A percentile compares a stretch with the other conserved stretches of the same genome.
phyloP scores from a whole-genome alignment of 2,329 filamentous ascomycete species.

The Chlorencoelia australis region DNA sequence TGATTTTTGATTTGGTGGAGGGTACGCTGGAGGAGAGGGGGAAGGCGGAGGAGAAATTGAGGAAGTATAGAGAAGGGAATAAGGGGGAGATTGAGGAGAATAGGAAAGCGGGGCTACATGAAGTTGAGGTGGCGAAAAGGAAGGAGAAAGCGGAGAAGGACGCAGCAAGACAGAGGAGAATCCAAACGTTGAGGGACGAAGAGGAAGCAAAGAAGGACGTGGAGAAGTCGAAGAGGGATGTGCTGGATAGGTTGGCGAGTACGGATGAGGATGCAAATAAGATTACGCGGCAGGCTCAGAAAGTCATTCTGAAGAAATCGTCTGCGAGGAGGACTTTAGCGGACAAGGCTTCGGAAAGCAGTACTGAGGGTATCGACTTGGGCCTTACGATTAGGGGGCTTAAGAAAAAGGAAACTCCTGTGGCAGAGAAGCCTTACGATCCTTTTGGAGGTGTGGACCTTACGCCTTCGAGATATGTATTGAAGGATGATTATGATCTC shows the following conservation, averaged over 20 bases:
- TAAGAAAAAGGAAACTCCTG: conserved; percentile 51
- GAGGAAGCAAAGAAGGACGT: conserved; percentile 58
- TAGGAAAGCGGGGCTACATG: conserved; percentile 41
- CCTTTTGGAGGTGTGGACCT: conserved; percentile 72
- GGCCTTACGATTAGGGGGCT: conserved; percentile 68
- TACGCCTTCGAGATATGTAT: conserved; percentile 56
- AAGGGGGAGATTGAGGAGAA: conserved; percentile 57
- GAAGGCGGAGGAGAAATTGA: conserved; percentile 41
- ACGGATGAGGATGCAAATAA: conserved; percentile 50
- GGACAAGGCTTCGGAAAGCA: conserved; percentile 15
- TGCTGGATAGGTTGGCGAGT: conserved; percentile 59
- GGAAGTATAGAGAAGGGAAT: conserved; percentile 65
- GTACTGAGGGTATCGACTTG: conserved; percentile 11
- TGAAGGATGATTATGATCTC: conserved; percentile 64
- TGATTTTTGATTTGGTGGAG: conserved; percentile 80
- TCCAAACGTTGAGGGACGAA: conserved; percentile 56
- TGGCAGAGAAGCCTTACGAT: conserved; percentile 70
- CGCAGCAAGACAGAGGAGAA: conserved; percentile 49
- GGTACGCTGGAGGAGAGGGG: conserved; percentile 47
- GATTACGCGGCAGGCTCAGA: conserved; percentile 43
- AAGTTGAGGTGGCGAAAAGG: conserved; percentile 42
- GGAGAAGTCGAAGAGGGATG: conserved; percentile 53
- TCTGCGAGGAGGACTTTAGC: conserved; percentile 41
- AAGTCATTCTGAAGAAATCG: conserved; percentile 63
- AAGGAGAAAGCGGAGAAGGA: conserved; percentile 58